phyloP scores from a whole-genome alignment of 2,329 filamentous ascomycete species.

The Alternaria viburni region DNA sequence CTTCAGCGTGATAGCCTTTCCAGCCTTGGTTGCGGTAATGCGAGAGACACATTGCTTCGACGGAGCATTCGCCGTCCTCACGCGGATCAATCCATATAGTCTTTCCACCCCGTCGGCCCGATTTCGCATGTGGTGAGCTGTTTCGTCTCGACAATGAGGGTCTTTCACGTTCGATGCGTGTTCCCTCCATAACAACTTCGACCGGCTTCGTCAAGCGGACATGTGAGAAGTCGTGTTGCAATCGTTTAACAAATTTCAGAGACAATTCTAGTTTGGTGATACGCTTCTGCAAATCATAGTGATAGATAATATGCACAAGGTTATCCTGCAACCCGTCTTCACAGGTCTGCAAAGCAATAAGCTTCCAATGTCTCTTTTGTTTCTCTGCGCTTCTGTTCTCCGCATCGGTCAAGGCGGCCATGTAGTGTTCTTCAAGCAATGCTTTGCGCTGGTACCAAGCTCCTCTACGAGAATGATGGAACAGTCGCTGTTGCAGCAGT shows the following conservation, averaged over 20 bases:
- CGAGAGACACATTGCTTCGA: slow-evolving; percentile 93
- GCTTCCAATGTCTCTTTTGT: slow-evolving; percentile 84
- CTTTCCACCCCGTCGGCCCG: slow-evolving; percentile 63
- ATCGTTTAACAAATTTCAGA: slow-evolving; percentile 79
- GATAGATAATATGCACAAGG: slow-evolving; percentile 88
- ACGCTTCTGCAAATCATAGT: slow-evolving; percentile 93
- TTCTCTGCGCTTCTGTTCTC: slow-evolving; percentile 54
- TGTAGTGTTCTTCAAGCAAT: slow-evolving; percentile 92
- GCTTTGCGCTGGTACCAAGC: slow-evolving; percentile 97
- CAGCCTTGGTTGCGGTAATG: slow-evolving; percentile 83
- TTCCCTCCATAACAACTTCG: slow-evolving; percentile 77
- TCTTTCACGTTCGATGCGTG: slow-evolving; percentile 72
- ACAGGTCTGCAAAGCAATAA: slow-evolving; percentile 77
- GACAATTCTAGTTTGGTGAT: slow-evolving; percentile 88
- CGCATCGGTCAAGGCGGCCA: slow-evolving; percentile 59
- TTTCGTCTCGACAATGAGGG: slow-evolving; percentile 34
- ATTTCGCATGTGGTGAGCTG: slow-evolving; percentile 40
- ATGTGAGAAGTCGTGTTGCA: slow-evolving; percentile 93
- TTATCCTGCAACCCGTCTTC: slow-evolving; percentile 85
- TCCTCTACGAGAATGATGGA: slow-evolving; percentile 83
- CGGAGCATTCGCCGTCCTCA: slow-evolving; percentile 77
- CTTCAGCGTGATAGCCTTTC: slow-evolving; percentile 95
- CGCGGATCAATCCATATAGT: slow-evolving; percentile 87
- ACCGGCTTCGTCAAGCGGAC: slow-evolving; percentile 77
- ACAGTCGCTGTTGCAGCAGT: slow-evolving; percentile 79